phyloP scores from a whole-genome alignment of 192 early-diverging fungal genomes.

The Coemansia sp. region DNA sequence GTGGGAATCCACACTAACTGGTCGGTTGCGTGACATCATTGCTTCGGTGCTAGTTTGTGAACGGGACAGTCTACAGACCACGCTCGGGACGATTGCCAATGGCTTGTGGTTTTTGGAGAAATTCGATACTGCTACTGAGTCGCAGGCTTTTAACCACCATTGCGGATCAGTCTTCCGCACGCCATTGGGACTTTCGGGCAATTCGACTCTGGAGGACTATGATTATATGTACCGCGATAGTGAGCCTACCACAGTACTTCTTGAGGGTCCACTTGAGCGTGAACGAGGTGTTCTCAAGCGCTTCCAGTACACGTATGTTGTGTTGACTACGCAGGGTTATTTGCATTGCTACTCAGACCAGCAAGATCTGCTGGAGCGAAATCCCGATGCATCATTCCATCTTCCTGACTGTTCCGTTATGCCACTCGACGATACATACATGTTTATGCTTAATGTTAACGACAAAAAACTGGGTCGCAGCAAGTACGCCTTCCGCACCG shows the following conservation, averaged over 20 bases:
- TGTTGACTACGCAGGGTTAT: slow-evolving; percentile 34
- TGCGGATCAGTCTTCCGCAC: slow-evolving; percentile 26
- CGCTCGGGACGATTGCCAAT: slow-evolving; percentile 10
- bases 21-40: slow-evolving; percentile 30
- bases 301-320: slow-evolving; percentile 31
- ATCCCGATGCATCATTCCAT: slow-evolving; percentile 35
- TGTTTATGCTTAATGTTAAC: slow-evolving; percentile 17
- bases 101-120: slow-evolving; percentile 22
- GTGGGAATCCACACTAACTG: slow-evolving; percentile 32
- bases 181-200: slow-evolving; percentile 35
- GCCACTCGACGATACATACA: slow-evolving; percentile 21
- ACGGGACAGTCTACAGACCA: slow-evolving; percentile 18
- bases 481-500: slow-evolving; percentile 32
- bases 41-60: slow-evolving; percentile 16
- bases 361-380: slow-evolving; percentile 29
- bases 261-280: slow-evolving; percentile 45
- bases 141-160: slow-evolving; percentile 26
- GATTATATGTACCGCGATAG: slow-evolving; percentile 49
- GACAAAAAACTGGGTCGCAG: slow-evolving; percentile 34
- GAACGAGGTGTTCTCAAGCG: slow-evolving; percentile 36
- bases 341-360: slow-evolving; percentile 44
- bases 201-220: slow-evolving; percentile 31
- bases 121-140: slow-evolving; percentile 26
- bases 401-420: slow-evolving; percentile 24
- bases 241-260: slow-evolving; percentile 27